These are phyloP conservation scores for Tulasnella calospora DNA, from an alignment of 768 basidiomycete genomes.

Conservation along the genomic window DNA sequence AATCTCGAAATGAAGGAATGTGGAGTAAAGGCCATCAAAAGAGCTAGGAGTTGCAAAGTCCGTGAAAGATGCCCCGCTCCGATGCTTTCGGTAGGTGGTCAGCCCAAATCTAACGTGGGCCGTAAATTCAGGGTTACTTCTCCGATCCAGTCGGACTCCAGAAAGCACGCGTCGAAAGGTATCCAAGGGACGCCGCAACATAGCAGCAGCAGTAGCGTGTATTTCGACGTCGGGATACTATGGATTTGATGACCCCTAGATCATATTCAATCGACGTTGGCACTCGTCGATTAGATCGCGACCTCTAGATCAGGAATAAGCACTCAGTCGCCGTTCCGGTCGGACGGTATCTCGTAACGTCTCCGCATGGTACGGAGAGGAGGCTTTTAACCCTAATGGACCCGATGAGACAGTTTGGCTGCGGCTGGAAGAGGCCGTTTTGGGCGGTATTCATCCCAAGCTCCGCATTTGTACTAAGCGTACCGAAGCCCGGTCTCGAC, in stretches of 20 bases:
- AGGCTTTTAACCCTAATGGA: not conserved
- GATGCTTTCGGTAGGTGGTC: conserved; percentile 6
- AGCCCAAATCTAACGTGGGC: conserved; percentile 5
- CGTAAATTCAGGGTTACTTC: not conserved
- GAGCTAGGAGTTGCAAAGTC: not conserved
- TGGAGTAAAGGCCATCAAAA: not conserved
- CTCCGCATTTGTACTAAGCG: not conserved
- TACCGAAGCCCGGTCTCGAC: not conserved
- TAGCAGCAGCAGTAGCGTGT: not conserved
- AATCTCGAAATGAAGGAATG: not conserved
- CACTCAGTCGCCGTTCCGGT: not conserved
- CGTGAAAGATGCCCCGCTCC: not conserved
- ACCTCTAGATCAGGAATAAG: not conserved
- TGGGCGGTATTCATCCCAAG: not conserved
- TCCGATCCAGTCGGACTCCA: conserved; percentile 5
- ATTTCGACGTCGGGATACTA: not conserved
- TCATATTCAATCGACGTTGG: not conserved
- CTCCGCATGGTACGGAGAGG: not conserved
- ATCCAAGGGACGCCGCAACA: not conserved
- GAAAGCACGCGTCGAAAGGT: not conserved
- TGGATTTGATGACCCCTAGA: not conserved
- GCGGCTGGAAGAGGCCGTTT: not conserved
- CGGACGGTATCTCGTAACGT: not conserved
- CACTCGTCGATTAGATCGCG: not conserved
- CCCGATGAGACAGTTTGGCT: not conserved